Evolutionary conservation across 2,329 filamentous ascomycete genomes (phyloP), one percentile per base, ranked within the genome.

Genomic region (Phialophora tarda): DNA sequence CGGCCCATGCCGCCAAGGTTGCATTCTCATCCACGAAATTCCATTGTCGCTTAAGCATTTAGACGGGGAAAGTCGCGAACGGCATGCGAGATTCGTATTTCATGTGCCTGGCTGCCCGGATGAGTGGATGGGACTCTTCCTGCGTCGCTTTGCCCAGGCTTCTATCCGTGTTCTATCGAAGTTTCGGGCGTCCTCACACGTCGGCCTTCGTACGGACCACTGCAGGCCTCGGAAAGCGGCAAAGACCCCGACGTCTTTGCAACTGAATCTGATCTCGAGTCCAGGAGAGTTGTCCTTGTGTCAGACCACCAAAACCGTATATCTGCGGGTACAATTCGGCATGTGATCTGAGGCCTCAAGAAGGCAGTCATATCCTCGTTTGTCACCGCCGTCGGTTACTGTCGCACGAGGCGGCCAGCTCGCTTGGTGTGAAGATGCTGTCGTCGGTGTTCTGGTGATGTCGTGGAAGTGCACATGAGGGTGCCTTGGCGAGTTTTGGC

Each of bases 1-100:
- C 21, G 21, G 32, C n/a, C n/a, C 23, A 7, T 24, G 47, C 48
- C 26, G 1, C 28, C 21, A 28, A 51, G 4, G 21, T 51, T 28
- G 21, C 48, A 51, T 51, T 23, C 24, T 10, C 21, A 17, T 10
- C 48, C 21, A 7, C 48, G 48, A 28, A 11, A 12, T 4, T 17
- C 48, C 17, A 23, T 12, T 12, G 21, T 23, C 44, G 57, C 57
- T 23, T 50, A 59, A 59, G 41, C 4, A 48, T 59, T 59, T 34
- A 59, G n/a, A 44, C 57, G 53, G 53, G 10, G 10, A 11, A 12
- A 34, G 32, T 34, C 12, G 24, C 30, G 5, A 24, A 21, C n/a
- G 8, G 47, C 47, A 50, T 26, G 47, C 3, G 21, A 26, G 47
- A 17, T 51, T 26, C 48, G 48, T 51, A 51, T 51, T 23, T 51